Base-by-base conservation (phyloP, 1,284 basidiomycete species). In the Cryptococcus sp. region DNA sequence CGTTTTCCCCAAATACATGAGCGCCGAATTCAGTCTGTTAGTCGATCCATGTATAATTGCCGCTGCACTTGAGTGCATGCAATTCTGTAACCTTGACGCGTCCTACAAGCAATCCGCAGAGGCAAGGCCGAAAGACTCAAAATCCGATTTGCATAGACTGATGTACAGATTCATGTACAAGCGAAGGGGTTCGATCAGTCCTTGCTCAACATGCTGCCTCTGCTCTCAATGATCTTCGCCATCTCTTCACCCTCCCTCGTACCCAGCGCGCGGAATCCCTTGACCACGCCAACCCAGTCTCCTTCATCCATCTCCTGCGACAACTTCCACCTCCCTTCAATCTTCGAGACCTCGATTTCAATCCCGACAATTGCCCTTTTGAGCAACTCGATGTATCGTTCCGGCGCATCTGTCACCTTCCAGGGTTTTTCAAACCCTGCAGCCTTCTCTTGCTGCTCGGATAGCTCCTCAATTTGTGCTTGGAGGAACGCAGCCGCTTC, bases 271-370 rank as follows among this genome's bases (percentile, higher is more conserved):
- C 52, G 58, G 58, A 80, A 76, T 0, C 79, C 80, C 0, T 73
- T 56, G 0, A 80, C 67, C 0, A 80, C 77, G 2, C 80, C 78
- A n/a, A 54, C 6, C 59, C 76, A 68, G 65, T 81, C 80, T 1
- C 65, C 75, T 23, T 67, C 63, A 0, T 20, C 34, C 53, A 61
- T 67, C 55, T 81, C 79, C 63, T 79, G 78, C 20, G 65, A 69
- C 65, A 80, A 70, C 63, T 81, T 80, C 65, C 72, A 75, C 50
- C 78, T 71, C 8, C 78, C 77, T 50, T 78, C 79, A 3, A 80
- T 66, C 46, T 69, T 63, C 5, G 54, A 68, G n/a, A 81, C 66
- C 26, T 60, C 62, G 38, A 81, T 74, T 59, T 80, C 77, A 7
- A 81, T 39, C 1, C 79, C 80, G 3, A 80, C 65, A 26, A 80